A percentile compares a stretch with the other conserved stretches of the same genome.
phyloP scores from a whole-genome alignment of 345 rosid genomes.

The Camelina neglecta region DNA sequence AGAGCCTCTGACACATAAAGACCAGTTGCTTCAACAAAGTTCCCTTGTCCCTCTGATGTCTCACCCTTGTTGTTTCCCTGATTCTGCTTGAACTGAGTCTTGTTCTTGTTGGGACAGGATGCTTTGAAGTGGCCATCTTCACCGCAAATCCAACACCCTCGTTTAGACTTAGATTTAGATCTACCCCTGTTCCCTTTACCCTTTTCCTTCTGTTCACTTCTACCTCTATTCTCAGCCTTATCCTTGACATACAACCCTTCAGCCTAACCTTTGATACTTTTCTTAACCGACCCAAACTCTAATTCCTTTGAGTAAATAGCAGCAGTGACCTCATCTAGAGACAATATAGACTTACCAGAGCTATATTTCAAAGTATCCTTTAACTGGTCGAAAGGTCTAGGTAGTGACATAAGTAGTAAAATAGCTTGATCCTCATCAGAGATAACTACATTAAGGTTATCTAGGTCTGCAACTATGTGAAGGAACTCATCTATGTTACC shows the following conservation, averaged over 20 bases:
- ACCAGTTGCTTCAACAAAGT: background rate
- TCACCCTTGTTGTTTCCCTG: background rate
- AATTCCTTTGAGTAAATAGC: background rate
- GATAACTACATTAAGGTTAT: too few relatives aligned
- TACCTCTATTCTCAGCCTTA: background rate
- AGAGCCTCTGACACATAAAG: background rate
- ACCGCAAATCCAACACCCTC: background rate
- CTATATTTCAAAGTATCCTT: background rate
- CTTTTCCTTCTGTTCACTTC: background rate
- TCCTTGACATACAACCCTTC: background rate
- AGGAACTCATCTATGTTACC: background rate
- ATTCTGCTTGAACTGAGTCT: background rate
- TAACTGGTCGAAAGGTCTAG: background rate
- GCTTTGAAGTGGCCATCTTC: constrained; percentile 1
- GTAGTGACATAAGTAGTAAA: background rate
- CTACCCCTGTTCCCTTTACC: rapidly evolving
- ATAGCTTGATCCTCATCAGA: background rate
- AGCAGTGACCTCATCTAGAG: background rate
- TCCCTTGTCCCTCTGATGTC: background rate
- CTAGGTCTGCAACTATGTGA: background rate
- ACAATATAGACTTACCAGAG: background rate
- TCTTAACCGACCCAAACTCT: background rate
- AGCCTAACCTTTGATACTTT: background rate
- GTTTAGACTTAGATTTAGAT: background rate
- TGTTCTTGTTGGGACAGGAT: background rate